Conservation (phyloP, 2,329 filamentous ascomycete species). For the Clarireedia homoeocarpa region DNA sequence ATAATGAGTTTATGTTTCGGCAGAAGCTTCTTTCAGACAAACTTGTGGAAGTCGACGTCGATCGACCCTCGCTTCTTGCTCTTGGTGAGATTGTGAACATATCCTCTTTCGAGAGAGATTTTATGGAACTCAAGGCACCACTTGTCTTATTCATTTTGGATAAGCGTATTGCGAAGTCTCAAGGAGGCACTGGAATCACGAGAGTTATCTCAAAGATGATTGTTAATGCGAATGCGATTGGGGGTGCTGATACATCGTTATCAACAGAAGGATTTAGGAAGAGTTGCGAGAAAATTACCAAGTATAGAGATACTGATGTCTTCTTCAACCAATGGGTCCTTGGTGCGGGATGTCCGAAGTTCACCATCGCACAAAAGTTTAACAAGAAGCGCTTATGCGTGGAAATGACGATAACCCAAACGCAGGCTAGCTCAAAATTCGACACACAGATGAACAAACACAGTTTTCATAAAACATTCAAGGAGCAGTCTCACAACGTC, state of each 20-base stretch:
- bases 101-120: conserved; percentile 79
- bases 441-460: conserved; percentile 54
- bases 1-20: conserved; percentile 88
- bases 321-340: conserved; percentile 95
- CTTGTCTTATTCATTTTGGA: conserved; percentile 92
- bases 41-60: conserved; percentile 73
- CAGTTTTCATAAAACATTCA: conserved; percentile 76
- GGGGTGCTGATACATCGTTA: conserved; percentile 62
- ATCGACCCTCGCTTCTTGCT: conserved; percentile 73
- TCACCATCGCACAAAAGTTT: conserved; percentile 80
- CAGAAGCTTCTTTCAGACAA: conserved; percentile 79
- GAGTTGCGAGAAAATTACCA: conserved; percentile 80
- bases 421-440: conserved; percentile 42
- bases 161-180: conserved; percentile 80
- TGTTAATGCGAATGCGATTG: conserved; percentile 76
- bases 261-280: conserved; percentile 69
- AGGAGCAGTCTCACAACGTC: conserved; percentile 67
- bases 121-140: conserved; percentile 83
- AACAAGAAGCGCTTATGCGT: conserved; percentile 97
- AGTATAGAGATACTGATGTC: conserved; percentile 68
- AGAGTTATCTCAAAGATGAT: conserved; percentile 82
- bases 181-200: conserved; percentile 69
- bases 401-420: conserved; percentile 81
- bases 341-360: conserved; percentile 80
- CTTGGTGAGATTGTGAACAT: conserved; percentile 72